phyloP scores from a whole-genome alignment of 164 flowering plant species.

The Magnolia officinalis region DNA sequence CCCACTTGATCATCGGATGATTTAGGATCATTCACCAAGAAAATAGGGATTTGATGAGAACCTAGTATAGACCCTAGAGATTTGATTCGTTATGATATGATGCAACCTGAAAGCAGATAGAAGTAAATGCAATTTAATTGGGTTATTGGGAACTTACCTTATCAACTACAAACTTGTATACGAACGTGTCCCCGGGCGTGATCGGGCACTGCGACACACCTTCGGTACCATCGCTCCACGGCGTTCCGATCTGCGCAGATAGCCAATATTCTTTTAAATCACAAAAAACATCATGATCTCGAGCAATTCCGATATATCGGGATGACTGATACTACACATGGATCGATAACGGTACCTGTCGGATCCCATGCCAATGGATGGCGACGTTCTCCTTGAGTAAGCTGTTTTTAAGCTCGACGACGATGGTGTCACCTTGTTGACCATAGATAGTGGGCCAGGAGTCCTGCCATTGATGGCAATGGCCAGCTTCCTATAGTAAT shows the following conservation, averaged over 20 bases:
- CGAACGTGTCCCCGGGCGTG: slow-evolving; percentile 66
- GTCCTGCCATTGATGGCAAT: slow-evolving; percentile 63
- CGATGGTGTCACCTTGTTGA: slow-evolving; percentile 63
- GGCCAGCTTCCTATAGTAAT: slow-evolving; percentile 62
- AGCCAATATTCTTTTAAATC: background rate
- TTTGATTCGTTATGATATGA: too few species aligned
- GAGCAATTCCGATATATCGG: too few species aligned
- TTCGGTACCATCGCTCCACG: slow-evolving; percentile 93
- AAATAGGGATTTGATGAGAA: too few species aligned
- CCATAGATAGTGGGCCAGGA: slow-evolving; percentile 79
- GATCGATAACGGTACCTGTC: slow-evolving; percentile 51
- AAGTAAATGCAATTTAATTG: background rate
- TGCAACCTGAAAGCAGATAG: too few species aligned
- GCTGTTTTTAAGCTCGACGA: slow-evolving; percentile 73
- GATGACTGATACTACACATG: background rate
- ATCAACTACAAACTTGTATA: slow-evolving; percentile 72
- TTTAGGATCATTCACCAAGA: too few species aligned
- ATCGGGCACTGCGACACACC: slow-evolving; percentile 89
- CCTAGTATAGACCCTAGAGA: too few species aligned
- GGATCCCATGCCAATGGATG: slow-evolving; percentile 95
- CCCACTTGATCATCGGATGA: too few species aligned
- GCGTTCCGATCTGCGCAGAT: slow-evolving; percentile 58
- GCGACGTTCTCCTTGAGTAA: slow-evolving; percentile 73
- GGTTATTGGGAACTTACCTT: slow-evolving; percentile 45
- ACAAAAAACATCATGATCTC: background rate